phyloP scores from a whole-genome alignment of 192 early-diverging fungal species.

The Podila horticola region DNA sequence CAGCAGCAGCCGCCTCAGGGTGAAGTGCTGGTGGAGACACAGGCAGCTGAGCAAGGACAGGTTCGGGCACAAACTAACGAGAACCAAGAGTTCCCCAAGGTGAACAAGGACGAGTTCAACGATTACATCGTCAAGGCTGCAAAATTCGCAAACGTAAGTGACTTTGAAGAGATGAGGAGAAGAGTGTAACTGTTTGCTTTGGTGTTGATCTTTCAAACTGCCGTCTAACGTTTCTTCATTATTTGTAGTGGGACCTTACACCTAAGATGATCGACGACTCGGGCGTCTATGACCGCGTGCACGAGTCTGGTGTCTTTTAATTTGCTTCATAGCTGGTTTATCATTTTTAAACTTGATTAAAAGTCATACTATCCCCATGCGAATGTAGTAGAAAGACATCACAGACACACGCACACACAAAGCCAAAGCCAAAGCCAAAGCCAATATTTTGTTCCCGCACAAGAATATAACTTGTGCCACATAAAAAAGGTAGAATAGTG shows the following conservation, averaged over 20 bases:
- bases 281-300: background rate
- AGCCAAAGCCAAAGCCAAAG: too few relatives aligned
- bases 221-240: background rate
- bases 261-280: background rate
- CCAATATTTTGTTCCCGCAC: too few relatives aligned
- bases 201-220: background rate
- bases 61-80: background rate
- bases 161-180: background rate
- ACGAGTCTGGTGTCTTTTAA: background rate
- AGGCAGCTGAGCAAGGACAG: background rate
- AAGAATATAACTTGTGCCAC: too few relatives aligned
- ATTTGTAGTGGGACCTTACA: background rate
- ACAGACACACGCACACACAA: too few relatives aligned
- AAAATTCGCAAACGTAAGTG: slow-evolving; percentile 36
- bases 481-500: too few relatives aligned
- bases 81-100: background rate
- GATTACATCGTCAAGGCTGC: slow-evolving; percentile 32
- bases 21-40: background rate
- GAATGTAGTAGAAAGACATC: too few relatives aligned
- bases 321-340: too few relatives aligned
- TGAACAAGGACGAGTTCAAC: slow-evolving; percentile 27
- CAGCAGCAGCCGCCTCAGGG: background rate
- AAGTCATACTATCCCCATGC: too few relatives aligned
- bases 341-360: too few relatives aligned
- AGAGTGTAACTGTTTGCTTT: background rate